phyloP scores from a whole-genome alignment of 2,329 filamentous ascomycete genomes.

The Trichoderma sp. region DNA sequence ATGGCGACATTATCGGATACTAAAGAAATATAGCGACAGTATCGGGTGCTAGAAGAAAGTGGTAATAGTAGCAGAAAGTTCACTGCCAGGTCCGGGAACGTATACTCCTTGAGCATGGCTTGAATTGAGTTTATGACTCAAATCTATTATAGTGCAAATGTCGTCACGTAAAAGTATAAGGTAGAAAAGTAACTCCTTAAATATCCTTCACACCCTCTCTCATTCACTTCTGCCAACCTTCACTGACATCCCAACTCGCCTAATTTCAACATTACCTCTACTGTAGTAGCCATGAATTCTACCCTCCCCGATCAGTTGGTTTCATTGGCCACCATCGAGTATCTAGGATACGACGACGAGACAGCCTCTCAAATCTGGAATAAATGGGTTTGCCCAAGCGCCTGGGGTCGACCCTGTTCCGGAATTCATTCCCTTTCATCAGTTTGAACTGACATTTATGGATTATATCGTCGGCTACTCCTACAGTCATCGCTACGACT shows the following conservation, averaged over 20 bases:
- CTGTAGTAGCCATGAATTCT: not conserved
- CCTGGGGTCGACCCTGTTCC: not conserved
- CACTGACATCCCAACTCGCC: not conserved
- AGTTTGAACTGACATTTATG: not conserved
- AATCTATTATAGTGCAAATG: not conserved
- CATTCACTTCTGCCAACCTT: not conserved
- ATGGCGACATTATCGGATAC: not conserved
- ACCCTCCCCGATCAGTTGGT: not conserved
- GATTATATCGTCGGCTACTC: not conserved
- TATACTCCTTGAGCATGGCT: not conserved
- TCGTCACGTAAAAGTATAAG: not conserved
- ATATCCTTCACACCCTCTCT: not conserved
- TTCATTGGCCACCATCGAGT: not conserved
- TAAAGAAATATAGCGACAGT: no score
- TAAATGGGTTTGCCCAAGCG: not conserved
- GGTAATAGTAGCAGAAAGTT: not conserved
- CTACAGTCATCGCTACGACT: not conserved
- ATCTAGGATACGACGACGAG: not conserved
- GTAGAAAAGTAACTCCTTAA: not conserved
- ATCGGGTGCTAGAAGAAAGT: not conserved
- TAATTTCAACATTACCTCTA: not conserved
- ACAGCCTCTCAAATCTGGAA: not conserved
- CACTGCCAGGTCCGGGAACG: not conserved
- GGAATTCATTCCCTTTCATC: not conserved
- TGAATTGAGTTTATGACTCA: not conserved